These are phyloP conservation scores for Malassezia cuniculi DNA, from an alignment of 1,284 basidiomycete species.

Conservation along the genomic window DNA sequence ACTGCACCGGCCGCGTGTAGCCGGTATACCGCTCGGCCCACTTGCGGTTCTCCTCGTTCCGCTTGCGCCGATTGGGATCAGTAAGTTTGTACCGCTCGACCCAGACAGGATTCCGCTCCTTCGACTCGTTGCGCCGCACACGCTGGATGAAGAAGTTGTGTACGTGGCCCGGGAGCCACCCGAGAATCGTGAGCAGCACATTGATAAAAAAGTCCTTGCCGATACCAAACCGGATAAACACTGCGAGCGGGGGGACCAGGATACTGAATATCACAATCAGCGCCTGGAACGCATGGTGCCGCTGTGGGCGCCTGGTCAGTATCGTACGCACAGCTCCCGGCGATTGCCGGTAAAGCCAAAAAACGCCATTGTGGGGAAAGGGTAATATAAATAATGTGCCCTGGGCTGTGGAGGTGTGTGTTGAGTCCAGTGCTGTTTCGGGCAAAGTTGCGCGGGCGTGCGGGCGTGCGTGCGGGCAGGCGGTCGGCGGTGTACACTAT, in stretches of 20 bases:
- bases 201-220: conserved; percentile 88
- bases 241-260: conserved; percentile 52
- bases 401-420: not conserved
- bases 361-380: conserved; percentile 6
- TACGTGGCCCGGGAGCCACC: conserved; percentile 52
- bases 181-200: conserved; percentile 70
- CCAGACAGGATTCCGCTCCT: conserved; percentile 9
- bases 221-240: conserved; percentile 84
- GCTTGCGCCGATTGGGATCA: no score
- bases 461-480: not conserved
- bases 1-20: conserved; percentile 7
- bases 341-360: conserved; percentile 12
- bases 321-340: conserved; percentile 10
- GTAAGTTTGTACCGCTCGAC: not conserved
- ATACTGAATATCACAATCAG: conserved; percentile 33
- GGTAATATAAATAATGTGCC: not conserved
- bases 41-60: not conserved
- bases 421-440: no score
- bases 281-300: conserved; percentile 27
- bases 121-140: conserved; percentile 6
- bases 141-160: conserved; percentile 15
- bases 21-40: conserved; percentile 12
- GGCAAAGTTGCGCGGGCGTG: no score
- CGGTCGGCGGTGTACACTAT: not conserved
- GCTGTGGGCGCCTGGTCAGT: conserved; percentile 14